Evolutionary conservation across 2,329 filamentous ascomycete genomes (phyloP), one percentile per base, ranked within the genome.

Genomic region (Hymenoscyphus albidus): DNA sequence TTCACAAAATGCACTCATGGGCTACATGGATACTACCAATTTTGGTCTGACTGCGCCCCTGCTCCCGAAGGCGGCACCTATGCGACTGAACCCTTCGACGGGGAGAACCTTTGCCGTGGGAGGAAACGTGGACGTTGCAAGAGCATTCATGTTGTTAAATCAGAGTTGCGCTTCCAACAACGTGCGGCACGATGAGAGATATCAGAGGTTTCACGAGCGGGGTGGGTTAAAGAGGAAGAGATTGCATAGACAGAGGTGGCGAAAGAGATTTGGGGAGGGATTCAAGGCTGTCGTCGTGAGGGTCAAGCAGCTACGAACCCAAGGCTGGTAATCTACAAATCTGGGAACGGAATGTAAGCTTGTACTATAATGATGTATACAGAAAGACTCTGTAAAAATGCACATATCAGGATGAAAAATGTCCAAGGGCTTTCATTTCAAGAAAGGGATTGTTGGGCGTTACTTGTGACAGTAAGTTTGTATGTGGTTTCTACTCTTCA

Each of bases 141-240:
- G 68, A 32, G 71, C 66, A 5, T 68, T 75, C 18, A 59, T 64
- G 39, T 44, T 71, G 64, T 68, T 87, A 67, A 78, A 80, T 27
- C 71, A 74, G 13, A 68, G 78, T 61, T 78, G 81, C 69, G 70
- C 73, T 51, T 76, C 78, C 71, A 93, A 94, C 73, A 80, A 77
- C 55, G 78, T 95, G 60, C 80, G 77, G 69, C 64, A 59, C 2
- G 87, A 92, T 71, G 80, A 80, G 62, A 75, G 77, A 22, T 75
- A 71, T 68, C 91, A 95, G 78, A 80, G 81, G 68, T 91, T 86
- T 72, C 89, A 96, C 76, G 91, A 95, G 81, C 80, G 92, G 58
- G 83, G 83, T 0, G 92, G 91, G 1, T 72, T 92, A 72, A 92
- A 90, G 83, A 83, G 88, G 77, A 96, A 95, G 85, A 84, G 91